Conservation (phyloP, 257 asterid species). For the Solanum etuberosum region DNA sequence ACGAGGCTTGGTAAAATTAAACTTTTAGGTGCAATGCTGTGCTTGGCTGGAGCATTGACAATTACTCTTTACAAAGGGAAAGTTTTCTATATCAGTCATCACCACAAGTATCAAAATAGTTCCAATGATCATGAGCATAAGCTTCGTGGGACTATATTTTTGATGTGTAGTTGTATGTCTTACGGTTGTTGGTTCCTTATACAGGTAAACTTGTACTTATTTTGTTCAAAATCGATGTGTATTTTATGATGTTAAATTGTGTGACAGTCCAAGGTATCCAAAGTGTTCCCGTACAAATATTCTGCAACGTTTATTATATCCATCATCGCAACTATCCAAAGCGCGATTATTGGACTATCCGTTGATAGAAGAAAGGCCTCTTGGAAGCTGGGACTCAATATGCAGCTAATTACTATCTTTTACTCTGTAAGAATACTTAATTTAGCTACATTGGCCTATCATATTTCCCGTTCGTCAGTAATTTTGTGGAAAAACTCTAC, state of each 20-base stretch:
- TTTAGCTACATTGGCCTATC: not conserved
- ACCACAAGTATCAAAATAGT: not conserved
- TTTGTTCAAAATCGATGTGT: not conserved
- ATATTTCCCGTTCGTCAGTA: not conserved
- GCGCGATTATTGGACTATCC: slow-evolving; percentile 25
- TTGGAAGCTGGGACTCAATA: slow-evolving; percentile 42
- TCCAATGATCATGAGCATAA: not conserved
- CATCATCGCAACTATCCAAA: slow-evolving; percentile 36
- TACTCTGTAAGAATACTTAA: slow-evolving; percentile 32
- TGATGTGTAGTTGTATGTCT: slow-evolving; percentile 29
- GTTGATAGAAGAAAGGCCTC: slow-evolving; percentile 20
- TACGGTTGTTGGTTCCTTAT: slow-evolving; percentile 45
- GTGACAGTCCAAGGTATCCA: slow-evolving; percentile 31
- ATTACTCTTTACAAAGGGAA: slow-evolving; percentile 42
- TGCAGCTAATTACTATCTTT: slow-evolving; percentile 43
- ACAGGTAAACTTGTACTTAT: slow-evolving; percentile 25
- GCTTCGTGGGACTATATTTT: slow-evolving; percentile 44
- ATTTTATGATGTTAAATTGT: not conserved
- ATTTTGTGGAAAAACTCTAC: not conserved
- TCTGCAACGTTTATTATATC: slow-evolving; percentile 28
- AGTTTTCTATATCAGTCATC: slow-evolving; percentile 11
- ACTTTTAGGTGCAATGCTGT: slow-evolving; percentile 30
- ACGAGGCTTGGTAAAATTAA: slow-evolving; percentile 28
- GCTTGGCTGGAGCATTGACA: slow-evolving; percentile 45
- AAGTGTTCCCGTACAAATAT: slow-evolving; percentile 37